These are phyloP conservation scores for Ambrosiella xylebori DNA, from an alignment of 2,329 filamentous ascomycete species.

Conservation along the genomic window DNA sequence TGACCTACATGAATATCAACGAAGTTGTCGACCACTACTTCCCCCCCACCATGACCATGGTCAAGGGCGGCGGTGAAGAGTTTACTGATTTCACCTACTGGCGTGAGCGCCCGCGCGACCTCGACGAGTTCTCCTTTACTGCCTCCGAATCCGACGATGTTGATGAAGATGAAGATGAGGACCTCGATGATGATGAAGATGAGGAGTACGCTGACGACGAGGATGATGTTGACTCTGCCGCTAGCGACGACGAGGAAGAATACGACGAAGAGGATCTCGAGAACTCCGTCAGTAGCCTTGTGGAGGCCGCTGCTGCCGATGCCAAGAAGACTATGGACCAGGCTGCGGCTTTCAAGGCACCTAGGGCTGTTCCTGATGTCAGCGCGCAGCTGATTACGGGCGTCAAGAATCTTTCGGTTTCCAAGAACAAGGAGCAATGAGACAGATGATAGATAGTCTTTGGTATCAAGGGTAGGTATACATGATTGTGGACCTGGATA, in stretches of 20 bases:
- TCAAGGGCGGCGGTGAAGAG: constrained; percentile 79
- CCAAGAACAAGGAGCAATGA: constrained; percentile 1
- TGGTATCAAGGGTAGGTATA: neutral
- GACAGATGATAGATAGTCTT: neutral
- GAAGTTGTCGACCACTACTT: constrained; percentile 98
- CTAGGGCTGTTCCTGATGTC: constrained; percentile 10
- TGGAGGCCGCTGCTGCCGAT: constrained; percentile 6
- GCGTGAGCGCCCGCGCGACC: constrained; percentile 66
- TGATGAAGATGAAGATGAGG: constrained; percentile 38
- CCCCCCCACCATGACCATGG: constrained; percentile 70
- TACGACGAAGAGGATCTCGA: constrained; percentile 10
- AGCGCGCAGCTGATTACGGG: constrained; percentile 14
- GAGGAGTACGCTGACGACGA: constrained; percentile 27
- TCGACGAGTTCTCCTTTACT: constrained; percentile 78
- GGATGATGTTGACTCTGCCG: constrained; percentile 20
- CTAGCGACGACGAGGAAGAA: constrained; percentile 18
- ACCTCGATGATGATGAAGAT: constrained; percentile 31
- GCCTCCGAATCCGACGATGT: constrained; percentile 40
- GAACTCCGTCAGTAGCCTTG: constrained; percentile 7
- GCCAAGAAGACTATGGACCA: constrained; percentile 8
- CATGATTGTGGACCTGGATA: neutral
- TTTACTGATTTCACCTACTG: constrained; percentile 97
- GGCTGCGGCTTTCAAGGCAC: neutral
- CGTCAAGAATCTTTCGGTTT: constrained; percentile 13
- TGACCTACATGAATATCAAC: constrained; percentile 91